These are phyloP conservation scores for Backusella psychrophila DNA, from an alignment of 192 early-diverging fungal genomes.

Conservation along the genomic window DNA sequence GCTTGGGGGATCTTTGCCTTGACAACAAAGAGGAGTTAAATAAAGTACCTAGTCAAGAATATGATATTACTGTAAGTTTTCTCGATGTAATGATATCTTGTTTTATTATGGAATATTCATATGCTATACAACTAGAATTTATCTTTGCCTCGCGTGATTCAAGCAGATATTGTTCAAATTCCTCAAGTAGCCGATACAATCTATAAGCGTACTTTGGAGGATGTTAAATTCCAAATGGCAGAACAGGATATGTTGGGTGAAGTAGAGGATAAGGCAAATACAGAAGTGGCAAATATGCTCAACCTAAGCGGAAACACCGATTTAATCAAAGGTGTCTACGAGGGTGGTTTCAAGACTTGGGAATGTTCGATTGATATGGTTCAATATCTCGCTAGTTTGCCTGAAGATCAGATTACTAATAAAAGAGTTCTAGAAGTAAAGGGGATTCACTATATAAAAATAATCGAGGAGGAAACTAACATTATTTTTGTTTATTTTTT, in stretches of 20 bases:
- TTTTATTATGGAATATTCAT: not conserved
- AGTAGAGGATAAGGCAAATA: slow-evolving; percentile 5
- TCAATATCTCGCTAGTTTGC: slow-evolving; percentile 55
- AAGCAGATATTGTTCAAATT: slow-evolving; percentile 28
- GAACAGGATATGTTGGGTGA: slow-evolving; percentile 66
- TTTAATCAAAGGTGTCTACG: slow-evolving; percentile 88
- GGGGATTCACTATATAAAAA: not conserved
- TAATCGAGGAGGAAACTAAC: too few species aligned
- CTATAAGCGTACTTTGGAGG: slow-evolving; percentile 72
- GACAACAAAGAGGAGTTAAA: slow-evolving; percentile 5
- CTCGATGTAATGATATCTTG: not conserved
- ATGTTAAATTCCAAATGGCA: slow-evolving; percentile 84
- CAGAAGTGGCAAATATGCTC: slow-evolving; percentile 35
- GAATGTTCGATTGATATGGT: slow-evolving; percentile 91
- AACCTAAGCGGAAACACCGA: slow-evolving; percentile 59
- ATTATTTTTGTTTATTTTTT: not conserved
- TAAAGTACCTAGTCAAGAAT: slow-evolving; percentile 21
- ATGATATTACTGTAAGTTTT: slow-evolving; percentile 25
- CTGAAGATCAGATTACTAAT: slow-evolving; percentile 25
- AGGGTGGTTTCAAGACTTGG: slow-evolving; percentile 97
- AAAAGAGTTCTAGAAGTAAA: slow-evolving; percentile 57
- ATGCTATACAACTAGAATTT: slow-evolving; percentile 1
- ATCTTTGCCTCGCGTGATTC: slow-evolving; percentile 24
- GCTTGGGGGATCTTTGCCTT: slow-evolving; percentile 16
- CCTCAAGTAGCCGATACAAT: slow-evolving; percentile 28